These are phyloP conservation scores for Eucalyptus leucophloia DNA, from an alignment of 345 rosid species.

Conservation along the genomic window DNA sequence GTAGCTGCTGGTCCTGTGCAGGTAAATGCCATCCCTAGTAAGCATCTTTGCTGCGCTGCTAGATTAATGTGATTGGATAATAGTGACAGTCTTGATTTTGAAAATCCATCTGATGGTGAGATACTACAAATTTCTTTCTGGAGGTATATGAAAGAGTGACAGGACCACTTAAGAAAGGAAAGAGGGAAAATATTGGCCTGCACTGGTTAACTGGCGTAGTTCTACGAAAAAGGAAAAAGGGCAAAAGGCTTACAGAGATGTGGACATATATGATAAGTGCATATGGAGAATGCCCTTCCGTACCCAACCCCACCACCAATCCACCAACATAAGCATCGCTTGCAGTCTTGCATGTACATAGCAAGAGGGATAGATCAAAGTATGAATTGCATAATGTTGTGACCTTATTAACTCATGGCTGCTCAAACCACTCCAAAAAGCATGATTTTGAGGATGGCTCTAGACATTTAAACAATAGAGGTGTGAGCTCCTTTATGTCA, in stretches of 20 bases:
- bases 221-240: background rate
- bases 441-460: background rate
- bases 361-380: background rate
- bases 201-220: background rate
- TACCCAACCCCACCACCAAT: background rate
- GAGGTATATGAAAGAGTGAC: background rate
- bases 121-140: background rate
- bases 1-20: conserved; percentile 93
- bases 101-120: background rate
- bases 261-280: background rate
- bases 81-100: background rate
- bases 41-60: background rate
- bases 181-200: background rate
- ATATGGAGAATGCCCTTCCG: background rate
- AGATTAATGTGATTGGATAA: background rate
- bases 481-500: background rate
- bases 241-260: background rate
- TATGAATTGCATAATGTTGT: background rate
- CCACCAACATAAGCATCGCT: background rate
- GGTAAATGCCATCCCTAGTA: conserved; percentile 15
- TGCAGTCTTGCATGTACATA: background rate
- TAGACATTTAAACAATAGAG: background rate
- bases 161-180: background rate
- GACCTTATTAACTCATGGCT: background rate
- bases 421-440: background rate